Base-by-base conservation (phyloP, 768 basidiomycete species). In the Lactifluus volemus region DNA sequence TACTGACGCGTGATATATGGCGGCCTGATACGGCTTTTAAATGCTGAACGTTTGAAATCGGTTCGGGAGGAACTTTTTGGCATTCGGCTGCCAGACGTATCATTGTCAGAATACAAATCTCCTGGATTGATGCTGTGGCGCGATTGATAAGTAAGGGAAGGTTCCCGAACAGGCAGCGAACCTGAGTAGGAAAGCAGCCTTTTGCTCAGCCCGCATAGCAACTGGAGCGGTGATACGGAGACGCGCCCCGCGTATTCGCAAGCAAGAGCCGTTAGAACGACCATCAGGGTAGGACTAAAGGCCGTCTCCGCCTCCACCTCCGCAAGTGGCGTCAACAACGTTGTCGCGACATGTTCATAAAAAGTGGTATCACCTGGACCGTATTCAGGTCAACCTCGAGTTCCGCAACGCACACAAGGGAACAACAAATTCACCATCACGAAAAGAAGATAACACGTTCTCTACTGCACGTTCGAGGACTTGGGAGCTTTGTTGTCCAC, bases 31-130 rank as follows among this genome's bases (percentile, higher is more conserved):
- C 70, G 54, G 78, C 73, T 12, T 76, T 73, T 47, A 85, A 55
- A 41, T 72, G 72, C 21, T 71, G 70, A 11, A 89, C 81, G 14
- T 68, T 64, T 25, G 69, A 70, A 14, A 74, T 64, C 25, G 82
- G 75, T 6, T 79, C 72, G 19, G 74, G 68, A 4, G 85, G 80
- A 11, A 86, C 68, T 25, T 78, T 73, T 10, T 81, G 78, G 66
- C 83, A 85, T 19, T 83, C 79, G 3, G 79, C 81, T 52, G 80
- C 76, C 34, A 90, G 63, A 55, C 88, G 79, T 39, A 91, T 71
- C 84, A 92, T 87, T 3, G 84, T 78, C 36, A 92, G 69, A 34
- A 93, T 72, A 61, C 82, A 83, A 4, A 83, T 83, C 60, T 93
- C 90, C 68, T 88, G 86, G 8, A 92, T 81, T 32, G 84, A 75